A percentile compares a stretch with the other conserved stretches of the same genome.
Conservation (phyloP, 306 rosid genomes). For the Elaeagnus macrophylla region DNA sequence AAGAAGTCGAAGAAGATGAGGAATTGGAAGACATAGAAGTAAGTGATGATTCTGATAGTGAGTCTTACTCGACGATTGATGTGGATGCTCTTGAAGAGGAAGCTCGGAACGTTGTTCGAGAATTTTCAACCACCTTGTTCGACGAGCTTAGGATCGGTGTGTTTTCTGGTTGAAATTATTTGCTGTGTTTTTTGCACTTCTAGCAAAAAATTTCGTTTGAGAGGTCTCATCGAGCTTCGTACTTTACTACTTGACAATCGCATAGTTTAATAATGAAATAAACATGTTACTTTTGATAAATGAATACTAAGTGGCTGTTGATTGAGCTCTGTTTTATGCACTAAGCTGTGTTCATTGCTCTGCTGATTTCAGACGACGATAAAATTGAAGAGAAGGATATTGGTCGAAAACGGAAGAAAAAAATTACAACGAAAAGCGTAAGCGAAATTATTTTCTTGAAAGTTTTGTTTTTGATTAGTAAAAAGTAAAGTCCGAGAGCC, state of each 20-base stretch:
- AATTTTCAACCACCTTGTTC: constrained; percentile 54
- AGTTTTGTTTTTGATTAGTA: neutral
- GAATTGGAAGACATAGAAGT: constrained; percentile 17
- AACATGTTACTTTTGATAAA: neutral
- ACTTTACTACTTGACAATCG: neutral
- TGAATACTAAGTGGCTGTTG: neutral
- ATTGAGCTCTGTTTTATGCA: neutral
- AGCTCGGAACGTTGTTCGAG: constrained; percentile 49
- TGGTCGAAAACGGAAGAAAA: constrained; percentile 35
- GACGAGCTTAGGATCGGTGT: constrained; percentile 43
- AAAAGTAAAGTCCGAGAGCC: neutral
- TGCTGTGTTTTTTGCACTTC: neutral
- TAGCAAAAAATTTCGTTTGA: neutral
- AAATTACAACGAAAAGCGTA: constrained; percentile 32
- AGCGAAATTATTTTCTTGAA: constrained; percentile 18
- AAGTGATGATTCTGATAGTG: constrained; percentile 24
- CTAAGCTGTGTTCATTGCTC: neutral
- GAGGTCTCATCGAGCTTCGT: too few species aligned
- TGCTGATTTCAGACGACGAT: constrained; percentile 57
- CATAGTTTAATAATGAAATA: neutral
- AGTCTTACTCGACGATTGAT: constrained; percentile 28
- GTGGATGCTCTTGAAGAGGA: constrained; percentile 49
- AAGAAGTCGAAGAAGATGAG: constrained; percentile 17
- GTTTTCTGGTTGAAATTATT: neutral
- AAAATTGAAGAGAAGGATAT: constrained; percentile 26